Base-by-base conservation (phyloP, 257 asterid species). In the Paraleonurus japonicus region DNA sequence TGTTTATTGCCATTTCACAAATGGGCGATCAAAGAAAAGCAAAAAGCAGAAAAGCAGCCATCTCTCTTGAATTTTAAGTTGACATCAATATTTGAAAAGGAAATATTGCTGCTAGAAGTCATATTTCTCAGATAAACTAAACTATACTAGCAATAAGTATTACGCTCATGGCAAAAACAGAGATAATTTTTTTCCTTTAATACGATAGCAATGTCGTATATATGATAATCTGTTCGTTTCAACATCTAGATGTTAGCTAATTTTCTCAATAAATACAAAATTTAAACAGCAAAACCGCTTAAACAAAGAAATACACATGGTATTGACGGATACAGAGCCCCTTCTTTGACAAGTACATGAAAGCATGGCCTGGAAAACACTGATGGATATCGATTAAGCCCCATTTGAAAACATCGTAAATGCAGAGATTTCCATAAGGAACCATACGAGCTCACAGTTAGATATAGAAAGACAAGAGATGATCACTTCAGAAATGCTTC, bases 401-500 rank as follows among this genome's bases (percentile, higher is more conserved):
- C 72, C 33, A 2, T 30, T 20, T 22, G 41, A 22, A 68, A 10
- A n/a, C 22, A 39, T 53, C 16, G 32, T 32, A 20, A 11, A 12
- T n/a, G 24, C 57, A 64, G 47, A 39, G 47, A 39, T 39, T 39
- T 15, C 47, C 12, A 39, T 10, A 10, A 39, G 15, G 47, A 39
- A 39, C 19, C 1, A 45, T 35, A 45, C 3, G 16, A 13, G 19
- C 19, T 13, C 16, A 43, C 7, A 6, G 7, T 43, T 41, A 41
- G 60, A 13, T 23, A 2, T 0, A 32, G 43, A 17, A 26, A 30
- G n/a, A 26, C 4, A 13, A 2, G 9, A 22, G 22, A 35, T 9
- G 1, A 51, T 83, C 81, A 78, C 48, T 63, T 79, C 69, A 2
- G 87, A 71, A 71, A 71, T 86, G 96, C 81, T 80, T 84, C 23